phyloP scores from a whole-genome alignment of 2,329 filamentous ascomycete species.

The Arthrobotrys megalospora region DNA sequence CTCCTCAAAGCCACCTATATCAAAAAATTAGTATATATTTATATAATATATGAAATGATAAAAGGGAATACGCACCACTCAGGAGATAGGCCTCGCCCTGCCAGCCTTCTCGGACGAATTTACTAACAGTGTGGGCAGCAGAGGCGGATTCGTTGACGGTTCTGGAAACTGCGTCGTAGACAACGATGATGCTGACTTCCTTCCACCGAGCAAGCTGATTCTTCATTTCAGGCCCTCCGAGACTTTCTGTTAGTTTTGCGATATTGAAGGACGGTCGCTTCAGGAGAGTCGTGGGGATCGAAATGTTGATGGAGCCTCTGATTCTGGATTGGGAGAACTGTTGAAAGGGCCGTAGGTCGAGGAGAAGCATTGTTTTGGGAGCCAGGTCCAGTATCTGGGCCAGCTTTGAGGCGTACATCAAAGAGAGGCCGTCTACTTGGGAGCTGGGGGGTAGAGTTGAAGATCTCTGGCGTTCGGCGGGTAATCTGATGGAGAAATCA shows the following conservation, averaged over 20 bases:
- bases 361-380: slow-evolving; percentile 73
- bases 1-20: slow-evolving; percentile 79
- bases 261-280: slow-evolving; percentile 93
- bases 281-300: slow-evolving; percentile 92
- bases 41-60: slow-evolving; percentile 5
- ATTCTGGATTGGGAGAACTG: slow-evolving; percentile 84
- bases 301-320: slow-evolving; percentile 86
- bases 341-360: slow-evolving; percentile 89
- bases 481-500: slow-evolving; percentile 31
- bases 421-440: slow-evolving; percentile 62
- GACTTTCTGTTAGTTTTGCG: slow-evolving; percentile 87
- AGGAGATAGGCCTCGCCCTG: slow-evolving; percentile 81
- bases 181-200: slow-evolving; percentile 81
- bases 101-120: slow-evolving; percentile 90
- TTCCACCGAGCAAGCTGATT: slow-evolving; percentile 83
- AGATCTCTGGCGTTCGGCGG: slow-evolving; percentile 58
- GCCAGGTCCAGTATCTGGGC: slow-evolving; percentile 62
- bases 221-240: slow-evolving; percentile 80
- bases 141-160: slow-evolving; percentile 85
- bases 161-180: slow-evolving; percentile 85
- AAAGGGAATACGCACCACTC: slow-evolving; percentile 66
- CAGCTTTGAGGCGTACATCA: slow-evolving; percentile 62
- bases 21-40: slow-evolving; percentile 46
- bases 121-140: slow-evolving; percentile 90
- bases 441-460: slow-evolving; percentile 61